Base-by-base conservation (phyloP, 805 yeast species). In the Nakazawaea molendinolei region DNA sequence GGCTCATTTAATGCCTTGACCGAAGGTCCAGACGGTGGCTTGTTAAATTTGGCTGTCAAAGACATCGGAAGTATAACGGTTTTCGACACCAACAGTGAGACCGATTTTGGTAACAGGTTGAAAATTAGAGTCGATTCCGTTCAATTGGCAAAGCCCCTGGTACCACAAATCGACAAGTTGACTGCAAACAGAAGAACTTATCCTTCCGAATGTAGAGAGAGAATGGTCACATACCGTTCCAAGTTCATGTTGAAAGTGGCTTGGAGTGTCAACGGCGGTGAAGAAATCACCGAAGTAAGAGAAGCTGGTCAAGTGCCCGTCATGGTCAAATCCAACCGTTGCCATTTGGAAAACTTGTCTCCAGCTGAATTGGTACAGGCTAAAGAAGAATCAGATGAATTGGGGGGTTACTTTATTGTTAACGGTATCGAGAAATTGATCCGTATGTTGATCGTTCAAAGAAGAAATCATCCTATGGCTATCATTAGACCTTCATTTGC, bases 391-490 rank as follows among this genome's bases (percentile, higher is more conserved):
- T 74, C 86, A 26, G 98, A 92, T 58, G 98, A 92, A 56, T 65
- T 87, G 43, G 98, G 98, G 45, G 98, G 98, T 26, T 92, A 92
- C 60, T 92, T 92, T 60, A 75, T 87, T 48, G 89, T 90, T 13
- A 90, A 90, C 56, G 98, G 98, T 69, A 89, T 90, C 49, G 98
- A 92, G 61, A 92, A 92, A 62, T 70, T 92, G 51, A 77, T 92
- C 51, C 85, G 98, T 65, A 86, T 92, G 97, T 76, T 92, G 59
- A 86, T 92, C 67, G 97, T 92, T 14, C 98, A 90, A 64, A 80
- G 97, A 60, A 76, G 98, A 61, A 92, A 92, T 58, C 97, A 89
- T 56, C 95, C 97, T 17, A 86, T 92, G 96, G 97, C 97, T 9
- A 77, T 92, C 51, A 81, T 87, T 41, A 86, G 98, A 65, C 94